Base-by-base conservation (phyloP, 306 rosid genomes). In the Quercus bicolor region DNA sequence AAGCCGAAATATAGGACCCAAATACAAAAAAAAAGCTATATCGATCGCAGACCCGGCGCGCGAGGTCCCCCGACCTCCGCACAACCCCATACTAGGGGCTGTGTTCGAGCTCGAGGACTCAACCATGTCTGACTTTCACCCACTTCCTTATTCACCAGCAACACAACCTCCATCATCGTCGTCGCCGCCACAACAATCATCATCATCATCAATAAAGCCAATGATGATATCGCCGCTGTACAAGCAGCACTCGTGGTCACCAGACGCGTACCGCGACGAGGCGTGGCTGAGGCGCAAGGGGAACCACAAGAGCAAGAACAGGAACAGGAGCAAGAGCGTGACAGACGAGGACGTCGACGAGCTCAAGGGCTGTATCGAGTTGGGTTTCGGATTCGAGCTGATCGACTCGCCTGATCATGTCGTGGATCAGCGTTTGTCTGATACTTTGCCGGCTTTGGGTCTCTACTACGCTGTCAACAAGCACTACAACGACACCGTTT, bases 191-290 rank as follows among this genome's bases (percentile, higher is more conserved):
- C 62, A 1, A 40, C 13, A 64, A 81, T 14, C 78, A 29, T 20
- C 43, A 62, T 43, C 13, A n/a, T 23, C 21, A 37, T 68, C 26
- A 29, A 43, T 55, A 7, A 74, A 0, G 52, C 75, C 84, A 2
- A 71, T 12, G 52, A 10, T 28, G 72, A 68, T 68, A 68, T 34
- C 85, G 40, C 87, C 92, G 3, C 99, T 95, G 4, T 86, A 79
- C 81, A 95, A 93, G 91, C 97, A 93, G 81, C 82, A 78, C 12
- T 95, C 99, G 0, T 95, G 98, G 99, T 95, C 99, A 15, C 99
- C 99, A 1, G 97, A 95, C 51, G 83, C 80, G 33, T 80, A 29
- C 55, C 96, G 99, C 31, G 96, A 95, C 19, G 96, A 93, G 84
- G 94, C 92, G 0, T 95, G 99, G 99, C 89, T 88, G 29, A 88